Percentiles rank a stretch among this genome's conserved stretches.
Conservation (phyloP, 148 eudicot genomes). For the Salicornia ramosissima region DNA sequence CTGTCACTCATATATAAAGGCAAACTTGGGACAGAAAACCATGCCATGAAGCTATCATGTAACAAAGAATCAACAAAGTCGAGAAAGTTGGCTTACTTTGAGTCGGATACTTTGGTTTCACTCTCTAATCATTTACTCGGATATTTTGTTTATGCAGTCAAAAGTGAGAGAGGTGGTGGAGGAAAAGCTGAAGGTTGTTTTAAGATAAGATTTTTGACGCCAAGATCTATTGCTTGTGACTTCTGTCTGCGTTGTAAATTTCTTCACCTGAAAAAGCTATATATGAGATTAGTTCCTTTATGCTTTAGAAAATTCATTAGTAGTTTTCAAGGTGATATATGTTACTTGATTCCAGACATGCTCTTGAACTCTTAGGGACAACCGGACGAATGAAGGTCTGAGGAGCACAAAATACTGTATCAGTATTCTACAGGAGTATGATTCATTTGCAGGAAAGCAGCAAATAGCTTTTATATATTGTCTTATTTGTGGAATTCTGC, state of each 20-base stretch:
- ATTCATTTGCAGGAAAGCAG: not conserved
- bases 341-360: slow-evolving; percentile 6
- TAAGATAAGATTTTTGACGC: slow-evolving; percentile 47
- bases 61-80: not conserved
- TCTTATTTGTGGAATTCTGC: not conserved
- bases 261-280: slow-evolving; percentile 13
- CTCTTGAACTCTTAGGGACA: slow-evolving; percentile 11
- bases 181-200: slow-evolving; percentile 68
- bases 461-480: not conserved
- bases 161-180: slow-evolving; percentile 75
- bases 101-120: not conserved
- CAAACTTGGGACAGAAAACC: not conserved
- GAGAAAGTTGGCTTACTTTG: not conserved
- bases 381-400: not conserved
- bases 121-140: slow-evolving; percentile 4
- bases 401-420: not conserved
- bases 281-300: slow-evolving; percentile 5
- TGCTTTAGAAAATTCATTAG: not conserved
- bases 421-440: not conserved
- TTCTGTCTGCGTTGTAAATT: slow-evolving; percentile 17
- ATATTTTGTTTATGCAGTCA: slow-evolving; percentile 47
- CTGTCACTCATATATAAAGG: not conserved
- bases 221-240: slow-evolving; percentile 3
- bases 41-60: not conserved
- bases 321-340: not conserved